These are phyloP conservation scores for Penicillium antarcticum DNA, from an alignment of 495 filamentous ascomycete species.

Conservation along the genomic window DNA sequence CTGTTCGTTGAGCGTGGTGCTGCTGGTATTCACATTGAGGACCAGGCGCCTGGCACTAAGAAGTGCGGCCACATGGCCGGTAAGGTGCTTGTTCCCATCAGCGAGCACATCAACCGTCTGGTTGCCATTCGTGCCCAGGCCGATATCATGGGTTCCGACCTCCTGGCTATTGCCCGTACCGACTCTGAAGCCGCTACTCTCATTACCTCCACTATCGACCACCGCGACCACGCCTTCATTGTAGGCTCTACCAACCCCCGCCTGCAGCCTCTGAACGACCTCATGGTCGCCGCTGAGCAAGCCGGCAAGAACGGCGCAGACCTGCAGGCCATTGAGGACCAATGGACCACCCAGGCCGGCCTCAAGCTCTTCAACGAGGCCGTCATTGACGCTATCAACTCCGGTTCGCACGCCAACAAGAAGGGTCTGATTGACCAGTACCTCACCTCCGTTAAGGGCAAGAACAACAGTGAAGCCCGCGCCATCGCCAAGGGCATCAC, in stretches of 20 bases:
- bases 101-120: slow-evolving; percentile 96
- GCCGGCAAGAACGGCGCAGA: slow-evolving; percentile 76
- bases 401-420: slow-evolving; percentile 63
- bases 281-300: slow-evolving; percentile 84
- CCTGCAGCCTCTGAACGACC: slow-evolving; percentile 79
- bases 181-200: slow-evolving; percentile 97
- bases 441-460: slow-evolving; percentile 64
- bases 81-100: slow-evolving; percentile 95
- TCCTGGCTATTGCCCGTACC: slow-evolving; percentile 87
- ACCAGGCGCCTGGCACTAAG: slow-evolving; percentile 97
- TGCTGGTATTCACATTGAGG: slow-evolving; percentile 97
- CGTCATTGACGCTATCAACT: slow-evolving; percentile 76
- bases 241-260: slow-evolving; percentile 82
- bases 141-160: slow-evolving; percentile 95
- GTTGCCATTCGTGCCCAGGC: slow-evolving; percentile 96
- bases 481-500: slow-evolving; percentile 79
- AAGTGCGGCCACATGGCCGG: slow-evolving; percentile 99
- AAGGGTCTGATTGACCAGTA: slow-evolving; percentile 63
- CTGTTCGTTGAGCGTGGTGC: slow-evolving; percentile 96
- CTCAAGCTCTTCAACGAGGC: slow-evolving; percentile 91
- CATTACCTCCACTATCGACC: slow-evolving; percentile 94
- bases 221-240: slow-evolving; percentile 92
- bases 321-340: slow-evolving; percentile 89
- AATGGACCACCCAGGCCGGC: slow-evolving; percentile 76
- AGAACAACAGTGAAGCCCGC: slow-evolving; percentile 79